A percentile compares a stretch with the other conserved stretches of the same genome.
Evolutionary conservation across 2,329 filamentous ascomycete genomes (phyloP).

Genomic region (Alternaria triticina): DNA sequence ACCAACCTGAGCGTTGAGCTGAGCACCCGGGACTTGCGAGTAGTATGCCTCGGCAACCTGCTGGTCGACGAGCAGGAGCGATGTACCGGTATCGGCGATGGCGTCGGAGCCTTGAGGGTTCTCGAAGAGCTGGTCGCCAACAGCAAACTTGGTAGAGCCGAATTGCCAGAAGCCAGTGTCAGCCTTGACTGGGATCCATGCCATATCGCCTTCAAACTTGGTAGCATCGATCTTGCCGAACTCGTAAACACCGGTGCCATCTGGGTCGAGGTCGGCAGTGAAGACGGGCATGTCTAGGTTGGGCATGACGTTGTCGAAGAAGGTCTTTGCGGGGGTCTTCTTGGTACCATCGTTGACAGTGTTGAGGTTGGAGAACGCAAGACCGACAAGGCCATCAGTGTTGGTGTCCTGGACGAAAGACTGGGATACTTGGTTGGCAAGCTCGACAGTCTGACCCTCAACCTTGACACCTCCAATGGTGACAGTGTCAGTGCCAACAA

Average conservation of each 20-base stretch:
- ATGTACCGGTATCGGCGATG: slow-evolving; percentile 65
- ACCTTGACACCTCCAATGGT: slow-evolving; percentile 70
- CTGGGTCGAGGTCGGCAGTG: slow-evolving; percentile 70
- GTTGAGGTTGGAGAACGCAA: slow-evolving; percentile 71
- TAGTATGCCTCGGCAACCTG: slow-evolving; percentile 58
- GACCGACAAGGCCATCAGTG: slow-evolving; percentile 72
- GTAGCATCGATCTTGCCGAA: slow-evolving; percentile 72
- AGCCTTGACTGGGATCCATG: slow-evolving; percentile 67
- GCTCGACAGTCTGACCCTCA: slow-evolving; percentile 68
- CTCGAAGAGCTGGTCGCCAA: slow-evolving; percentile 62
- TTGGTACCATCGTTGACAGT: slow-evolving; percentile 58
- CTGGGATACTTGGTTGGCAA: slow-evolving; percentile 65
- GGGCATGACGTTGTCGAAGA: slow-evolving; percentile 73
- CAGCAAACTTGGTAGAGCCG: slow-evolving; percentile 61
- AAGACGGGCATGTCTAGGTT: slow-evolving; percentile 70
- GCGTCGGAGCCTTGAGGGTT: slow-evolving; percentile 57
- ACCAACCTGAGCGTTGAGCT: slow-evolving; percentile 46
- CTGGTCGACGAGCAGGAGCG: slow-evolving; percentile 66
- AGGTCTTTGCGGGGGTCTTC: slow-evolving; percentile 70
- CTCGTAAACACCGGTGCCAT: slow-evolving; percentile 70
- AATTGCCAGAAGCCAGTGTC: slow-evolving; percentile 74
- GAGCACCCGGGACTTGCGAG: slow-evolving; percentile 48
- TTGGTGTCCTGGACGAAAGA: slow-evolving; percentile 66
- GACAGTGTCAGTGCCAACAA: slow-evolving; percentile 72
- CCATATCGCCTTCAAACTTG: slow-evolving; percentile 68